Percentiles rank a stretch among this genome's conserved stretches.
phyloP scores from a whole-genome alignment of 2,329 filamentous ascomycete genomes.

The Colletotrichum musicola region DNA sequence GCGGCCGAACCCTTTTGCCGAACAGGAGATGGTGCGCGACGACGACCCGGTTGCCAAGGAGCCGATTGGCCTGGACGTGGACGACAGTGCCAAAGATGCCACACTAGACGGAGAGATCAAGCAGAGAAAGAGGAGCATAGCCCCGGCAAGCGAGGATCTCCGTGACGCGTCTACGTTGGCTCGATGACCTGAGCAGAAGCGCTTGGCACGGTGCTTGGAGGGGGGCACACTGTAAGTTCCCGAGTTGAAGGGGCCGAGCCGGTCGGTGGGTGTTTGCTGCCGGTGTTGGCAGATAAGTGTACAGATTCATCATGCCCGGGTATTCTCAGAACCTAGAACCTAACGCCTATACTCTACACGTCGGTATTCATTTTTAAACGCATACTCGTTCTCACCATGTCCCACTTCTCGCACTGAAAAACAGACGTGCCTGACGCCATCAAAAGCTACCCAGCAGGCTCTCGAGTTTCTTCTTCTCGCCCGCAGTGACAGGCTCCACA shows the following conservation, averaged over 20 bases:
- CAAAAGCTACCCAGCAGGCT: slow-evolving; percentile 53
- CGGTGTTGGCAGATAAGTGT: neutral
- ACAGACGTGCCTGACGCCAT: slow-evolving; percentile 3
- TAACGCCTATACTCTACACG: slow-evolving; percentile 6
- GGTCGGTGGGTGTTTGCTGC: too few species aligned
- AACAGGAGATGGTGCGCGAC: slow-evolving; percentile 31
- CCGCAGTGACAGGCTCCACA: slow-evolving; percentile 52
- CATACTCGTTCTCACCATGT: neutral
- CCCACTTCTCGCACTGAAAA: neutral
- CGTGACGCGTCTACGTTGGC: neutral
- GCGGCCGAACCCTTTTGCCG: slow-evolving; percentile 51
- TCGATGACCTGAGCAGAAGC: neutral
- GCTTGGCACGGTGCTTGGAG: too few species aligned
- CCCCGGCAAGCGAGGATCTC: slow-evolving; percentile 29
- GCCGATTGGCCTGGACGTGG: slow-evolving; percentile 55
- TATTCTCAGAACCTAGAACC: slow-evolving; percentile 33
- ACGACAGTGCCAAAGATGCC: slow-evolving; percentile 61
- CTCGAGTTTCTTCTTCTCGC: slow-evolving; percentile 58
- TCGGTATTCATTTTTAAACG: neutral
- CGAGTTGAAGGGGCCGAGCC: neutral
- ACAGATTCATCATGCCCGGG: slow-evolving; percentile 5
- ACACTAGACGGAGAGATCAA: slow-evolving; percentile 51
- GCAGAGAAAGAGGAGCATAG: slow-evolving; percentile 52
- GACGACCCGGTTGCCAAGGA: slow-evolving; percentile 43
- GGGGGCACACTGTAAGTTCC: too few species aligned